Percentiles rank a stretch among this genome's conserved stretches.
These are phyloP conservation scores for Colletotrichum destructivum DNA, from an alignment of 2,329 filamentous ascomycete genomes.

Conservation along the genomic window DNA sequence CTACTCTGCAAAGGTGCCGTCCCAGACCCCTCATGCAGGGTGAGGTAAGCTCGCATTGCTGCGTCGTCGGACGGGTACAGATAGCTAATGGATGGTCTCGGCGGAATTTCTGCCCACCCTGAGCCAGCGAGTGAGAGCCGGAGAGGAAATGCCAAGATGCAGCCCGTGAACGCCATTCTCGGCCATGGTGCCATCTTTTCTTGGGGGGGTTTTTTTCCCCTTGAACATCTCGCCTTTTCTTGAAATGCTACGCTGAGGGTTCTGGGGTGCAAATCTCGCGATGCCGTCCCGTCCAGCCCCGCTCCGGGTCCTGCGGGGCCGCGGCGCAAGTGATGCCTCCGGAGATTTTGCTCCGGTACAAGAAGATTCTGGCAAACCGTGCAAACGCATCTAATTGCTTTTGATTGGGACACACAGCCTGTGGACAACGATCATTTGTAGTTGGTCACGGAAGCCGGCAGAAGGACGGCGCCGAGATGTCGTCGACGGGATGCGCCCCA, in stretches of 20 bases:
- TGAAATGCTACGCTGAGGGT: conserved; percentile 6
- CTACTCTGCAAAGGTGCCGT: neutral
- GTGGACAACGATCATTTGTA: too few relatives aligned
- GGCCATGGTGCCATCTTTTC: neutral
- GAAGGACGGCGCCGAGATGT: neutral
- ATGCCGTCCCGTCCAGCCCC: conserved; percentile 21
- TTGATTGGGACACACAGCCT: too few relatives aligned
- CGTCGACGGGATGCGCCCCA: neutral
- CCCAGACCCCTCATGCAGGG: conserved; percentile 9
- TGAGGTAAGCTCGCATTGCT: conserved; percentile 3
- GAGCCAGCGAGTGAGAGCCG: neutral
- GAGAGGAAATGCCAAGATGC: conserved; percentile 2
- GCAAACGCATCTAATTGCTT: neutral
- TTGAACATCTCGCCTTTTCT: neutral
- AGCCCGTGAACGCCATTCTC: neutral
- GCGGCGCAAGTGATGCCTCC: neutral
- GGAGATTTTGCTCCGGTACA: conserved; percentile 24
- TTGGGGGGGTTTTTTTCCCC: neutral
- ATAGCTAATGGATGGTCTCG: too few relatives aligned
- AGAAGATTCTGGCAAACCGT: conserved; percentile 33
- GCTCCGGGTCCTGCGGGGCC: conserved; percentile 16
- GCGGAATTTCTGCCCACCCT: neutral
- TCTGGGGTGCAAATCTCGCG: conserved; percentile 15
- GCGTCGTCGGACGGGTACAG: neutral
- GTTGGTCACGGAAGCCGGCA: neutral